Evolutionary conservation across 306 rosid genomes (phyloP), one percentile per base, ranked within the genome.

Genomic region (Dalbergia oliveri): DNA sequence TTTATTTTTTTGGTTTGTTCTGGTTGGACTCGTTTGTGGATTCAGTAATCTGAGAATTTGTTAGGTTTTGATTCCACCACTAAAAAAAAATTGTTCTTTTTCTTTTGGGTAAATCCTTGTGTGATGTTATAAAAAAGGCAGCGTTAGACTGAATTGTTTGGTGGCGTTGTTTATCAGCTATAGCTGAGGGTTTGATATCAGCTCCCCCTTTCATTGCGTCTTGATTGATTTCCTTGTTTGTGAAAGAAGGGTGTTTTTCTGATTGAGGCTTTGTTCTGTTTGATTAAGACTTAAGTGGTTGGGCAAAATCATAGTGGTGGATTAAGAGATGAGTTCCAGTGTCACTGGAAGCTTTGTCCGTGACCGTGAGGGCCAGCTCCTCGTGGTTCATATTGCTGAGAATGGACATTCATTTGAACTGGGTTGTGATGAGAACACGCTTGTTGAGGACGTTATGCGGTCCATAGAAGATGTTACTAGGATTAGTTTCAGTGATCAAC

Each of bases 341-440:
- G 67, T 79, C 65, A 65, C 81, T 11, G 92, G 90, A 56, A 85
- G 88, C 79, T 72, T 61, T 70, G 87, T 83, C 43, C 89, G 82
- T 73, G 78, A 72, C 43, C 89, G 82, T 73, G 78, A 69, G 68
- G 93, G 96, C 18, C 92, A 86, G 85, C 88, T 96, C 50, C 80
- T 96, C 45, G 79, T 91, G 57, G 93, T 96, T 84, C 97, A 87
- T 86, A 85, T 93, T 85, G 97, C 99, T 51, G 98, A 90, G 81
- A 96, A 93, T 86, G 99, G 99, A 18, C 94, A 82, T 77, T 87
- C 98, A 1, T 89, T 84, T 71, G 94, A 90, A 89, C 86, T 91
- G 18, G 86, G 80, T 19, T 96, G 98, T 26, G 84, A 88, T 21
- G 99, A 87, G 19, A 85, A 83, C 62, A 90, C 86, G 21, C 88